Conservation (phyloP, 106 monocot genomes). For the Dendrobium chrysotoxum region DNA sequence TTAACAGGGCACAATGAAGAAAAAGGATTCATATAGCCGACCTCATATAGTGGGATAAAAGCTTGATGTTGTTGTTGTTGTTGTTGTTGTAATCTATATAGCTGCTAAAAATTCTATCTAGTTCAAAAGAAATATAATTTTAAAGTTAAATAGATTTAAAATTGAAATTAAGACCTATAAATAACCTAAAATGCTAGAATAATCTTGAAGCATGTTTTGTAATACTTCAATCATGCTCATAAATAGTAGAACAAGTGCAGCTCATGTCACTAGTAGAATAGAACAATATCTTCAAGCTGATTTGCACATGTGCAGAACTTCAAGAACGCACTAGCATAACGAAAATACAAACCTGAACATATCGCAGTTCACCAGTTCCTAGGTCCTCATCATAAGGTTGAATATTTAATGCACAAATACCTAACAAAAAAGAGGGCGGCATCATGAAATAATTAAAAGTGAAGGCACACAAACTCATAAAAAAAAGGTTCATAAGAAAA, state of each 20-base stretch:
- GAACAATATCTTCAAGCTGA: background rate
- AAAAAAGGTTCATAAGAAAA: background rate
- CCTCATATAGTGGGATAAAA: too few relatives aligned
- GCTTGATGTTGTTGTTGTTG: too few relatives aligned
- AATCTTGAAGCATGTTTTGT: background rate
- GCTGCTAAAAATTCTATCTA: too few relatives aligned
- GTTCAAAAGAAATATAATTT: too few relatives aligned
- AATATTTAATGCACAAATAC: constrained; percentile 58
- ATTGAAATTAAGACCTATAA: background rate
- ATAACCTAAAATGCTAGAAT: background rate
- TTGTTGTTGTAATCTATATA: too few relatives aligned
- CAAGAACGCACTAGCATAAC: background rate
- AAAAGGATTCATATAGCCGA: too few relatives aligned
- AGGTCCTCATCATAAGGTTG: constrained; percentile 82
- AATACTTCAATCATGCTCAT: background rate
- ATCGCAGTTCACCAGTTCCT: constrained; percentile 84
- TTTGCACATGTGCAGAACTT: background rate
- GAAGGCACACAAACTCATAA: background rate
- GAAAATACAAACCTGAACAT: constrained; percentile 70
- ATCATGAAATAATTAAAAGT: constrained; percentile 14
- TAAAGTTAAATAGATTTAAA: too few relatives aligned
- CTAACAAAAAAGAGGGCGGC: constrained; percentile 20
- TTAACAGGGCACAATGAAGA: too few relatives aligned
- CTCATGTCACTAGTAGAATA: background rate
- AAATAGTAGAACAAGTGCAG: background rate